Base-by-base conservation (phyloP, 352 stramenopile species). In the Aphanomyces invadans region DNA sequence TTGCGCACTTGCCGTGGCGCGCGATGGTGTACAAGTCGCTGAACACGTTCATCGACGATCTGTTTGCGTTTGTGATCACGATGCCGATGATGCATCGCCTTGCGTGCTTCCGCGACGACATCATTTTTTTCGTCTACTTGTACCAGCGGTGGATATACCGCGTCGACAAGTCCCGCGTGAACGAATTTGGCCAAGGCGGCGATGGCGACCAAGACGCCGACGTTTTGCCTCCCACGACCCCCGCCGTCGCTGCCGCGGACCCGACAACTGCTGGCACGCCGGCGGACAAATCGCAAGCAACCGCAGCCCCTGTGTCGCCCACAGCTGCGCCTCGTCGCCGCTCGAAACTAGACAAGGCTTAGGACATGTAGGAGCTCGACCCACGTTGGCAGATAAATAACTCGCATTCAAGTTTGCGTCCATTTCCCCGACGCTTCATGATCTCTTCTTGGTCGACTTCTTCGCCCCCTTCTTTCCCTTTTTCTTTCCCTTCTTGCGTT, bases 81-180 rank as follows among this genome's bases (percentile, higher is more conserved):
- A 98, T 98, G 95, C 96, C 96, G 64, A 98, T 89, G 69, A 98
- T 99, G 95, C 96, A 98, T 69, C 83, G 97, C 52, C 83, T 99
- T 51, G 92, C 87, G 60, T 99, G 95, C 73, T 99, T 99, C 75
- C 87, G 97, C 52, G 97, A 99, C 74, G 97, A 99, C 76, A 82
- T 99, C 66, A 97, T 99, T 44, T 99, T 99, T 71, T 97, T 99
- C 74, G 95, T 99, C 62, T 99, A 98, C 79, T 75, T 99, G 9
- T 99, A 99, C 76, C 97, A 99, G 81, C 81, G 96, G 42, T 99
- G 89, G 87, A 98, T 97, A 60, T 98, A 98, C 72, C 89, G 87
- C 17, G 88, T 97, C 12, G 91, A 97, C 76, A 81, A 81, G 51
- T 92, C 79, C 55, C 81, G 95, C 56, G 90, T 82, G 17, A 98